These are phyloP conservation scores for Sphaerulina musiva DNA, from an alignment of 2,329 filamentous ascomycete species.

Conservation along the genomic window DNA sequence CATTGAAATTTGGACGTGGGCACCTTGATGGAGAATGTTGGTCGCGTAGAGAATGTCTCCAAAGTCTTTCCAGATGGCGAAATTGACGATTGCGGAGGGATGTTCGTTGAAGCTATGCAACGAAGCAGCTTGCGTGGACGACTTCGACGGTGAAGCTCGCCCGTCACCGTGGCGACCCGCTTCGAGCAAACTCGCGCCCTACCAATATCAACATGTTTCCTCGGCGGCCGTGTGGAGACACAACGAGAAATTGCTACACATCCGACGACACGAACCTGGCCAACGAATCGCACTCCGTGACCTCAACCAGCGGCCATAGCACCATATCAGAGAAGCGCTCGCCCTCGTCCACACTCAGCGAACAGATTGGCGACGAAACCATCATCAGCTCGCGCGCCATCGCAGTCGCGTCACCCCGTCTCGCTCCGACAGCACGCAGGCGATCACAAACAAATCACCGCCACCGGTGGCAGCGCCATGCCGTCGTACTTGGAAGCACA, in stretches of 20 bases:
- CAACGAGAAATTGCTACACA: not conserved
- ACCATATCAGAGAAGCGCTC: not conserved
- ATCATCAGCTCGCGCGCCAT: not conserved
- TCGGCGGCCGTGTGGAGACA: not conserved
- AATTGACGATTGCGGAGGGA: too few species aligned
- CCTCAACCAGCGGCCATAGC: not conserved
- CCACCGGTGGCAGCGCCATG: not conserved
- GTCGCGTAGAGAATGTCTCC: too few species aligned
- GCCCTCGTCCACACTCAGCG: not conserved
- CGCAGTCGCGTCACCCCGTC: not conserved
- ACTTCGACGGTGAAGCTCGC: not conserved
- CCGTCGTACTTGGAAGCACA: not conserved
- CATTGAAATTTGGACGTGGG: too few species aligned
- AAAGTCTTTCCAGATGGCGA: too few species aligned
- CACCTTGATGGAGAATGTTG: too few species aligned
- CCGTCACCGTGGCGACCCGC: not conserved
- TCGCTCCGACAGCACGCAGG: not conserved
- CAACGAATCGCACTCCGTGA: not conserved
- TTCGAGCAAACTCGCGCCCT: conserved; percentile 1
- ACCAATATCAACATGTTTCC: not conserved
- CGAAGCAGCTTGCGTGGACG: too few species aligned
- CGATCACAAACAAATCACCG: not conserved
- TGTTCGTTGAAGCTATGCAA: too few species aligned
- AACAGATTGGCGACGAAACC: not conserved
- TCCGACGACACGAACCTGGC: not conserved